These are phyloP conservation scores for Metschnikowia amazonensis DNA, from an alignment of 805 yeast genomes.

Conservation along the genomic window DNA sequence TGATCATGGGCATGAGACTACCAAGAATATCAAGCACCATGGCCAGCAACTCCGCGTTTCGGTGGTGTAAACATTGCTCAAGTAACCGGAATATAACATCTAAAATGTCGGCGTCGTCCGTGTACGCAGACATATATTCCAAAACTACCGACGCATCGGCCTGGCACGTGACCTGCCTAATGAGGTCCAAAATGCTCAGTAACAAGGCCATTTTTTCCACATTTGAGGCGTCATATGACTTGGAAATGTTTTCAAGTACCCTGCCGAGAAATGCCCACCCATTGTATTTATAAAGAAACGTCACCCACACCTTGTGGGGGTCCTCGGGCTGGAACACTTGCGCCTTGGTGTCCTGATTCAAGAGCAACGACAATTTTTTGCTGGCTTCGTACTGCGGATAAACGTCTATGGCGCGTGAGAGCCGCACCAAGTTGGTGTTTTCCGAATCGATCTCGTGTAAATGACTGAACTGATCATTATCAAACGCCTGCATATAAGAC, in stretches of 20 bases:
- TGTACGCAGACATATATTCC: slow-evolving; percentile 45
- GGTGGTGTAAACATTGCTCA: slow-evolving; percentile 60
- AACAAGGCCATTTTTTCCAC: slow-evolving; percentile 39
- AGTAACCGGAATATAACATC: slow-evolving; percentile 63
- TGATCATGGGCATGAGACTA: slow-evolving; percentile 44
- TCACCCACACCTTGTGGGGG: slow-evolving; percentile 41
- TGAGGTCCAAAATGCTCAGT: slow-evolving; percentile 41
- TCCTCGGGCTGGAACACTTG: slow-evolving; percentile 54
- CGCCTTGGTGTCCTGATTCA: slow-evolving; percentile 59
- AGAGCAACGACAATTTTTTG: slow-evolving; percentile 42
- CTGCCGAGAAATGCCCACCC: slow-evolving; percentile 90
- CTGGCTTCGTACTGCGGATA: slow-evolving; percentile 55
- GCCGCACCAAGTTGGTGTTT: slow-evolving; percentile 49
- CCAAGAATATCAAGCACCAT: slow-evolving; percentile 49
- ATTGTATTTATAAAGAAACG: slow-evolving; percentile 69
- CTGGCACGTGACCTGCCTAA: slow-evolving; percentile 44
- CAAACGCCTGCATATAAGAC: slow-evolving; percentile 56
- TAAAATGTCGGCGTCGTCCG: slow-evolving; percentile 54
- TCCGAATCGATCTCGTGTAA: slow-evolving; percentile 48
- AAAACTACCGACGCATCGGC: slow-evolving; percentile 20
- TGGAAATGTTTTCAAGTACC: slow-evolving; percentile 59
- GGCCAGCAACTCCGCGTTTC: slow-evolving; percentile 45
- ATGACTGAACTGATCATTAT: slow-evolving; percentile 34
- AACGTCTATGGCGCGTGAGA: slow-evolving; percentile 46
- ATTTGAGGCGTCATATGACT: slow-evolving; percentile 34